These are phyloP conservation scores for Cercospora zeina DNA, from an alignment of 2,329 filamentous ascomycete species.

Conservation along the genomic window DNA sequence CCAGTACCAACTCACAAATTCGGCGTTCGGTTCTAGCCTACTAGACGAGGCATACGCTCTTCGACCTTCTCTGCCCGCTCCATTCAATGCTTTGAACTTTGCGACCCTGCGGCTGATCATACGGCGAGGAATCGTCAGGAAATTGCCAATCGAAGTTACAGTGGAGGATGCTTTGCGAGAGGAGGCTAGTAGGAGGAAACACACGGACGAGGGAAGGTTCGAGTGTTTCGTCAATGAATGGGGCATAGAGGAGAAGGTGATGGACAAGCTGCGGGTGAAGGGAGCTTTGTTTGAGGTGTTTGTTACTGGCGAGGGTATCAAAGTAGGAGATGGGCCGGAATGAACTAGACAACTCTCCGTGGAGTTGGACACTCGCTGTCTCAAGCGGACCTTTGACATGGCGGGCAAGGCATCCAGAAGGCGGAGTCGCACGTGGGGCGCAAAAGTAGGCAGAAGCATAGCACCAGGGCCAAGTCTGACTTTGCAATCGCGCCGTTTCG, in stretches of 20 bases:
- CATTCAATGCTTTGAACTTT: slow-evolving; percentile 35
- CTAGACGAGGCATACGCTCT: slow-evolving; percentile 22
- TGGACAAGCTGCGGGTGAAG: slow-evolving; percentile 27
- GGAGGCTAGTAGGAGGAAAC: slow-evolving; percentile 39
- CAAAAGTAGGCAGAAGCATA: neutral
- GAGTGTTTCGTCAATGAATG: slow-evolving; percentile 37
- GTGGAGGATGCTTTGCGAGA: slow-evolving; percentile 44
- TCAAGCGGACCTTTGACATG: no score
- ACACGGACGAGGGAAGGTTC: slow-evolving; percentile 43
- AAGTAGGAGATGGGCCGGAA: slow-evolving; percentile 23
- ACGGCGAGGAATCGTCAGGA: slow-evolving; percentile 38
- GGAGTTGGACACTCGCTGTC: no score
- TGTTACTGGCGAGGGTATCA: slow-evolving; percentile 30
- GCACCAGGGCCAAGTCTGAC: neutral
- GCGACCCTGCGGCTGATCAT: slow-evolving; percentile 41
- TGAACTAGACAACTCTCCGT: neutral
- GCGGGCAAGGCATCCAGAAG: neutral
- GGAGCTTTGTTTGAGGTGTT: slow-evolving; percentile 32
- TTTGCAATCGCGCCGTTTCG: slow-evolving; percentile 23
- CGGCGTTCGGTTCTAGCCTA: slow-evolving; percentile 7
- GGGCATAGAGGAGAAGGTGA: slow-evolving; percentile 31
- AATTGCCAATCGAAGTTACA: slow-evolving; percentile 44
- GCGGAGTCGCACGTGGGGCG: neutral
- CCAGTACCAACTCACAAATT: slow-evolving; percentile 7
- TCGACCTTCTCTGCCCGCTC: slow-evolving; percentile 34